Conservation (phyloP, 306 rosid genomes). For the Cicer judaicum region DNA sequence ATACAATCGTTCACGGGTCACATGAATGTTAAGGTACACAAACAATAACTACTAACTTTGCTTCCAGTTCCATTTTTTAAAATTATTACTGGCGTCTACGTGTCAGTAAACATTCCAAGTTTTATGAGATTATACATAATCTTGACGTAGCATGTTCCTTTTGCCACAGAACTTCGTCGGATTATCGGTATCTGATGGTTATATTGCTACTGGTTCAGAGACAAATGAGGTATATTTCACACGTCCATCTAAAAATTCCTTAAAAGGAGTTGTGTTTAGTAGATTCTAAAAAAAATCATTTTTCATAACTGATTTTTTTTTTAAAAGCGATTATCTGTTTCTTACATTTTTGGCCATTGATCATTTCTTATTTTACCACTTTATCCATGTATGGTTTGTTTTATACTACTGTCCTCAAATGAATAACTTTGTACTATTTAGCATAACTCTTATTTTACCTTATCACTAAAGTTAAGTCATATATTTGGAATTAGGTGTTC, state of each 20-base stretch:
- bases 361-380: no score
- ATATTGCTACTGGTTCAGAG: conserved; percentile 98
- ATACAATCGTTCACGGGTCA: conserved; percentile 85
- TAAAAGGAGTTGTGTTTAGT: no score
- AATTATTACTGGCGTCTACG: not conserved
- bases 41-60: not conserved
- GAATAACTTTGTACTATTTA: no score
- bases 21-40: conserved; percentile 84
- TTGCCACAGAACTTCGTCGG: conserved; percentile 94
- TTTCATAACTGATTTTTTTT: no score
- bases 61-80: not conserved
- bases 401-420: no score
- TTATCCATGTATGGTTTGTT: no score
- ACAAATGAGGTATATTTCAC: conserved; percentile 79
- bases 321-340: no score
- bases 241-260: not conserved
- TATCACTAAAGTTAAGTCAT: conserved; percentile 29
- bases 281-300: no score
- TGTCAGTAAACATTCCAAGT: not conserved
- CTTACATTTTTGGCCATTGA: no score
- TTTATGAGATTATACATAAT: not conserved
- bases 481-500: conserved; percentile 68
- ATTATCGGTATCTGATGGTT: conserved; percentile 88
- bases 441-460: no score
- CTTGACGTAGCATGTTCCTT: conserved; percentile 44